A percentile compares a stretch with the other conserved stretches of the same genome.
These are phyloP conservation scores for Pilaira anomala DNA, from an alignment of 192 early-diverging fungal species.

Conservation along the genomic window DNA sequence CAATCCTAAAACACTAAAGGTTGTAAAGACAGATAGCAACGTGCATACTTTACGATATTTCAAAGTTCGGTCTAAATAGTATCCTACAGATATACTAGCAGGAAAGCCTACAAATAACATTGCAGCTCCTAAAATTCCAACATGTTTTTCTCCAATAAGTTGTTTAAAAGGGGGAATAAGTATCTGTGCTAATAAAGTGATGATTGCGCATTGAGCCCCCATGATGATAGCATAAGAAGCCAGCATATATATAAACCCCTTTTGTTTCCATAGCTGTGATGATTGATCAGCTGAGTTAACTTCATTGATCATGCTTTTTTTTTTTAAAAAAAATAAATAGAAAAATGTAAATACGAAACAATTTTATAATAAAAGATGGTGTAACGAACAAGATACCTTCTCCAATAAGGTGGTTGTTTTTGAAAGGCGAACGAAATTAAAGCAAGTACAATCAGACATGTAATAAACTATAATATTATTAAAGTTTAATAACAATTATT, in stretches of 20 bases:
- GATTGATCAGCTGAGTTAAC: conserved; percentile 12
- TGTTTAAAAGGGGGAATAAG: conserved; percentile 36
- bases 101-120: conserved; percentile 36
- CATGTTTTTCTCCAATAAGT: conserved; percentile 15
- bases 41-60: conserved; percentile 28
- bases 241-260: conserved; percentile 30
- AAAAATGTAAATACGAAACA: not conserved
- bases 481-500: not conserved
- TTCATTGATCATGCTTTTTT: conserved; percentile 18
- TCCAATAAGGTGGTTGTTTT: conserved; percentile 11
- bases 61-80: conserved; percentile 32
- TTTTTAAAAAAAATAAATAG: no score
- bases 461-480: conserved; percentile 12
- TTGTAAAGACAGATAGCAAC: conserved; percentile 21
- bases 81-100: conserved; percentile 34
- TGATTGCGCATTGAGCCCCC: conserved; percentile 39
- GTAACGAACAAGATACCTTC: not conserved
- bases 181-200: conserved; percentile 41
- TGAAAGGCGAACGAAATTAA: conserved; percentile 23
- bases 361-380: not conserved
- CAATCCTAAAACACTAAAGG: conserved; percentile 22
- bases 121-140: conserved; percentile 33
- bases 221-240: conserved; percentile 36
- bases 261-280: conserved; percentile 19
- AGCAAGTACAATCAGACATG: conserved; percentile 12